Base-by-base conservation (phyloP, 1,139 yeast species). In the Saccharomycopsis phalli region DNA sequence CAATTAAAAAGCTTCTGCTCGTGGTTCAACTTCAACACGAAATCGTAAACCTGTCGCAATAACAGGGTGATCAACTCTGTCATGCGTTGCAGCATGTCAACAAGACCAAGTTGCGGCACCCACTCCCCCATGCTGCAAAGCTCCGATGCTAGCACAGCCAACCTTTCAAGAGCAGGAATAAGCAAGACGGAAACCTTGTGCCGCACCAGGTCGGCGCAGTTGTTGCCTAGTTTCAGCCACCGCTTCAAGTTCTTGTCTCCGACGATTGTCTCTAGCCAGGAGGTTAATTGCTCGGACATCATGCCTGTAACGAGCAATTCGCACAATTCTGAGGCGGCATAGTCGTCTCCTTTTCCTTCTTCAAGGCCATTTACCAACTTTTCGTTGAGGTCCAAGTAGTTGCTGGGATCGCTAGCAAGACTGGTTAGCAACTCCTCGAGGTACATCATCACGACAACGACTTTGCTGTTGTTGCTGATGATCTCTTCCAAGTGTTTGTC, bases 241-340 rank as follows among this genome's bases (percentile, higher is more conserved):
- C 73, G 66, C 48, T 74, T 76, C 33, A 74, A 57, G 10, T 86
- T 87, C 46, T 83, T 62, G 47, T 82, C 91, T 1, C 84, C 87
- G 31, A 82, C 62, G 20, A 65, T 57, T 31, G 68, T 68, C 16
- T 65, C 62, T 7, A 72, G 47, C 80, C 80, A 74, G 18, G 63
- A 63, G 37, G 60, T 60, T 3, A 74, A 57, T 3, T 62, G 60
- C n/a, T 59, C 63, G 2, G 74, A 69, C 46, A 79, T 65, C 36
- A 74, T 59, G 2, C 81, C 80, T 0, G 87, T 77, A 3, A 79
- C 52, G 2, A 80, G 56, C 10, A 76, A 53, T 39, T 74, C 78
- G 46, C 66, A 69, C 6, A 80, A 55, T 38, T 61, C 52, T 1
- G 47, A 45, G 11, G 42, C 38, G 13, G 47, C 49, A 17, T 49